Evolutionary conservation across 148 eudicot genomes (phyloP).

Genomic region (Gaultheria prostrata): DNA sequence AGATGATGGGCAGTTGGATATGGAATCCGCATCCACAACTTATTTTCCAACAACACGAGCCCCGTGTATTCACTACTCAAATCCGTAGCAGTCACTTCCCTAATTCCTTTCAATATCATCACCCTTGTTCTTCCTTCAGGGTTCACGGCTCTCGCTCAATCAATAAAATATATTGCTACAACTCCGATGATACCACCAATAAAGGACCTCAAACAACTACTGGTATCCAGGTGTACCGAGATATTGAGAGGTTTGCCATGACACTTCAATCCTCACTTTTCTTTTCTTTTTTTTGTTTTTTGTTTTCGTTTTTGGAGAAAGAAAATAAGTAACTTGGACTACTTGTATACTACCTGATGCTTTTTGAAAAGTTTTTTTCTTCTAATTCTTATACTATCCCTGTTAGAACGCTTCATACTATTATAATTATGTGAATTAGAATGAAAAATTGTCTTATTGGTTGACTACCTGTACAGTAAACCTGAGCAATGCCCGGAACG

Average conservation of each 20-base stretch:
- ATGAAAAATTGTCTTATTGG: not conserved
- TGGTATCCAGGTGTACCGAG: constrained; percentile 69
- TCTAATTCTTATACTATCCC: too few species aligned
- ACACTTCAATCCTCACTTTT: not conserved
- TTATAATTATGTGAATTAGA: not conserved
- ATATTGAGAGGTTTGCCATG: constrained; percentile 59
- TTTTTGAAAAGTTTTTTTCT: too few species aligned
- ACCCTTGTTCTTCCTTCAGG: not conserved
- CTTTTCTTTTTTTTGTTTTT: not conserved
- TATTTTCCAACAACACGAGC: constrained; percentile 11
- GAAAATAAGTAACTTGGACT: too few species aligned
- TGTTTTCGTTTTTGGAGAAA: not conserved
- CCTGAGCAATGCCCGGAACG: not conserved
- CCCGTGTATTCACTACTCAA: not conserved
- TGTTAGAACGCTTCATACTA: not conserved
- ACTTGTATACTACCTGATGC: too few species aligned
- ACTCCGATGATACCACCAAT: constrained; percentile 26
- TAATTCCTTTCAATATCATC: constrained; percentile 4
- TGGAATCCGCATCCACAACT: constrained; percentile 19
- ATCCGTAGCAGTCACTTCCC: constrained; percentile 2
- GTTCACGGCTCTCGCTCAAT: not conserved
- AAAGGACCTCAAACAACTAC: constrained; percentile 33
- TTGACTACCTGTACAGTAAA: not conserved
- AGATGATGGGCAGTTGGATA: constrained; percentile 22
- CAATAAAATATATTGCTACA: constrained; percentile 16